Conservation (phyloP, 2,329 filamentous ascomycete species). For the Diplodia seriata region DNA sequence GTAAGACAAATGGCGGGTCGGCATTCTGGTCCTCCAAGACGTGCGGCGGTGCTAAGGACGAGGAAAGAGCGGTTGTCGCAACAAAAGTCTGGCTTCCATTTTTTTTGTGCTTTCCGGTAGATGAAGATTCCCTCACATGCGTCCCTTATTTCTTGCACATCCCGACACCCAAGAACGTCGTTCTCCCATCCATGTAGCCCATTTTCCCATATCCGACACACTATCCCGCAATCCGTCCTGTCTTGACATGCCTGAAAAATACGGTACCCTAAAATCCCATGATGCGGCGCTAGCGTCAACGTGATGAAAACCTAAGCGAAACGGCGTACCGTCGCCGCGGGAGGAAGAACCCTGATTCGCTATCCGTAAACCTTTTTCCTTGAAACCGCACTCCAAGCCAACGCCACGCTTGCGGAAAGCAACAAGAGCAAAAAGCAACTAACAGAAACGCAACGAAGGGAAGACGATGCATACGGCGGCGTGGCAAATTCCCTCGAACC, state of each 20-base stretch:
- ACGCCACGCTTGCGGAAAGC: constrained; percentile 28
- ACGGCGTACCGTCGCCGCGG: constrained; percentile 29
- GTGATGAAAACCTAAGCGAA: constrained; percentile 27
- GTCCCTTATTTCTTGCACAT: constrained; percentile 9
- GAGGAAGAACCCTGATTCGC: constrained; percentile 29
- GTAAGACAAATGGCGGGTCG: constrained; percentile 21
- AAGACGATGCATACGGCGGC: neutral
- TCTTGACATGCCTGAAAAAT: constrained; percentile 16
- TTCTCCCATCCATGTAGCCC: constrained; percentile 11
- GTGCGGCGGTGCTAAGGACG: neutral
- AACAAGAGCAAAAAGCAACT: constrained; percentile 19
- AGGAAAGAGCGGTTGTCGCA: neutral
- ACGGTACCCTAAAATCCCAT: constrained; percentile 26
- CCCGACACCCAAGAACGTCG: constrained; percentile 6
- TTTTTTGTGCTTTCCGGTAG: constrained; percentile 21
- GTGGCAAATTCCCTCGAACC: neutral
- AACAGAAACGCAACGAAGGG: constrained; percentile 21
- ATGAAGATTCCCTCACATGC: constrained; percentile 22
- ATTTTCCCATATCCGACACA: constrained; percentile 3
- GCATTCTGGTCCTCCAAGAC: neutral
- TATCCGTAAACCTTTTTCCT: constrained; percentile 26
- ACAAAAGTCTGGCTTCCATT: constrained; percentile 23
- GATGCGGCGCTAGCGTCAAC: constrained; percentile 27
- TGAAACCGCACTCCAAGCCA: constrained; percentile 26
- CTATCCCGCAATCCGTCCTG: constrained; percentile 3